Conservation (phyloP, 805 yeast species). For the Kuraishia piskuri region DNA sequence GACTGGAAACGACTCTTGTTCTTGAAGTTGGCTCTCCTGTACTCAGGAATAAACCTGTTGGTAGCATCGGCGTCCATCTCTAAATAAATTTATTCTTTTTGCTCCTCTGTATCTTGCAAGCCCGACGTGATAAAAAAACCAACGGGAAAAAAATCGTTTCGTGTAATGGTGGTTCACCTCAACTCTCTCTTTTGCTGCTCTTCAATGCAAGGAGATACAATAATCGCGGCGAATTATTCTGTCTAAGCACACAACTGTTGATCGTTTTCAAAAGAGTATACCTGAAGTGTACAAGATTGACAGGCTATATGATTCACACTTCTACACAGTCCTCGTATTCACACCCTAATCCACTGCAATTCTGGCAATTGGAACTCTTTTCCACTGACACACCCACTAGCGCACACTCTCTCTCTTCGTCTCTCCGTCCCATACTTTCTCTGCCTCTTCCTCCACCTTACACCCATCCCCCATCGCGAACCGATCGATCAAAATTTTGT, state of each 20-base stretch:
- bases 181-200: background rate
- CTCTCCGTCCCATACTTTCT: background rate
- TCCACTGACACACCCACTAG: background rate
- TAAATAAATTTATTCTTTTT: slow-evolving; percentile 4
- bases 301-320: background rate
- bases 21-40: slow-evolving; percentile 93
- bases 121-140: slow-evolving; percentile 1
- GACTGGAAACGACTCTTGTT: slow-evolving; percentile 90
- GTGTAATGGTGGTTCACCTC: slow-evolving; percentile 5
- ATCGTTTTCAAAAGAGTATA: background rate
- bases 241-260: background rate
- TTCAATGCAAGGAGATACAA: background rate
- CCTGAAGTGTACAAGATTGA: background rate
- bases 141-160: background rate
- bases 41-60: slow-evolving; percentile 88
- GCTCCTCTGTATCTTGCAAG: background rate
- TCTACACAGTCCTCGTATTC: background rate
- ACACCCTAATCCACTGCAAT: background rate
- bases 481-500: background rate
- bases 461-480: background rate
- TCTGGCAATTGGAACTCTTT: background rate
- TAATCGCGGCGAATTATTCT: background rate
- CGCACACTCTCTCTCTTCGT: background rate
- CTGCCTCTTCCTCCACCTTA: background rate
- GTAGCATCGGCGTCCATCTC: slow-evolving; percentile 71